These are phyloP conservation scores for Lactarius akahatsu DNA, from an alignment of 768 basidiomycete species.

Conservation along the genomic window DNA sequence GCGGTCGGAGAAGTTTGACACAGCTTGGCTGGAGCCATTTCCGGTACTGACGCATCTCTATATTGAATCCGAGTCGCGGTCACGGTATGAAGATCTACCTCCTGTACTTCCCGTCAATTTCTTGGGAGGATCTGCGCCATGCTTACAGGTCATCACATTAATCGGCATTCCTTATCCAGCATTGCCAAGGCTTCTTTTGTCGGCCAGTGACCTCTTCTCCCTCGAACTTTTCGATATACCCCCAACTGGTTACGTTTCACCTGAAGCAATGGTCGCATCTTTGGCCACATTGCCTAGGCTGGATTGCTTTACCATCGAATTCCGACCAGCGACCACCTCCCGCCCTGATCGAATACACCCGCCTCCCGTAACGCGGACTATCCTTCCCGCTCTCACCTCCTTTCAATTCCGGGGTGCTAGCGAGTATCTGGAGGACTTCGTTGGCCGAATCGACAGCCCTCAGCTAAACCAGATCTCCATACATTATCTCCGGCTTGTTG, in stretches of 20 bases:
- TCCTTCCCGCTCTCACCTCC: too few relatives aligned
- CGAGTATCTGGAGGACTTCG: too few relatives aligned
- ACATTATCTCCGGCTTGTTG: too few relatives aligned
- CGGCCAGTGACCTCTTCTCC: background rate
- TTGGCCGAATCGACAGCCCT: too few relatives aligned
- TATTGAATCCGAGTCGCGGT: background rate
- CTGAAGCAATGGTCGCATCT: background rate
- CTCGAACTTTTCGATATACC: background rate
- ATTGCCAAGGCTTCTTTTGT: background rate
- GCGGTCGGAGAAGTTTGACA: background rate
- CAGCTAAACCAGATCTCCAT: too few relatives aligned
- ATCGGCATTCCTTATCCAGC: conserved; percentile 53
- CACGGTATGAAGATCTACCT: background rate
- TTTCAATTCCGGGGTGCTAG: too few relatives aligned
- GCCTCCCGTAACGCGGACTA: background rate
- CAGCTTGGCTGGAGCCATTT: background rate
- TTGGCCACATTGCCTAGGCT: background rate
- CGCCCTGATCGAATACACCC: background rate
- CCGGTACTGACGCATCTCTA: background rate
- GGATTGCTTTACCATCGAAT: background rate
- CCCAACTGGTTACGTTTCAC: background rate
- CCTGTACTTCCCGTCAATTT: background rate
- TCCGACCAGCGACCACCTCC: background rate
- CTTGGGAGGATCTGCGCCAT: conserved; percentile 64
- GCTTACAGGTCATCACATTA: conserved; percentile 54